phyloP scores from a whole-genome alignment of 306 rosid genomes.

The Fragaria ananassa region DNA sequence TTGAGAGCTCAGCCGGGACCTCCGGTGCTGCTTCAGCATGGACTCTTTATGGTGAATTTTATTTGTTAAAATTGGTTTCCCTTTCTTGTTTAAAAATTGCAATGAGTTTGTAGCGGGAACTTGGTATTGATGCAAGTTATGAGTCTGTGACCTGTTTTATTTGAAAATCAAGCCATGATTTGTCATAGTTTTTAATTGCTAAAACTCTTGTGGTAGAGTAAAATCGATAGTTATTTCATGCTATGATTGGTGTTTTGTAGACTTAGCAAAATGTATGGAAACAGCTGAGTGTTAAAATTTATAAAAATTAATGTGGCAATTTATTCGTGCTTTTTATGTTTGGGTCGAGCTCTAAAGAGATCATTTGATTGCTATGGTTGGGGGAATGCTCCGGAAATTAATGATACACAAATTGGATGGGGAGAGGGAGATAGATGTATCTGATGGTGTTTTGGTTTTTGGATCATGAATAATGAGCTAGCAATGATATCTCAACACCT shows the following conservation, averaged over 20 bases:
- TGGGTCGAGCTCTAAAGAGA: not conserved
- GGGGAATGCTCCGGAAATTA: not conserved
- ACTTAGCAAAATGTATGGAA: not conserved
- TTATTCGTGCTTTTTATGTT: not conserved
- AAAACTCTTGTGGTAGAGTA: not conserved
- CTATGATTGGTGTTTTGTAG: not conserved
- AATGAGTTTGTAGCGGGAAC: not conserved
- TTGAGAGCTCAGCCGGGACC: slow-evolving; percentile 39
- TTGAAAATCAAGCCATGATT: not conserved
- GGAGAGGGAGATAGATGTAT: not conserved
- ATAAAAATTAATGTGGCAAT: not conserved
- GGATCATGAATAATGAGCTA: not conserved
- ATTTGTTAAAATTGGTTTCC: not conserved
- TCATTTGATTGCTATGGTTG: not conserved
- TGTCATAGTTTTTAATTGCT: not conserved
- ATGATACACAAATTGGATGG: not conserved
- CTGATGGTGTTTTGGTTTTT: not conserved
- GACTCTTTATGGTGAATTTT: slow-evolving; percentile 66
- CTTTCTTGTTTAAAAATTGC: not conserved
- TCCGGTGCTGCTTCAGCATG: slow-evolving; percentile 86
- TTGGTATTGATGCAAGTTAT: not conserved
- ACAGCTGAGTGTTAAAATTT: not conserved
- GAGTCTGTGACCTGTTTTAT: not conserved
- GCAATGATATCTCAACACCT: not conserved
- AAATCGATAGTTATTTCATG: not conserved